Base-by-base conservation (phyloP, 192 early-diverging fungal species). In the Coemansia sp. region DNA sequence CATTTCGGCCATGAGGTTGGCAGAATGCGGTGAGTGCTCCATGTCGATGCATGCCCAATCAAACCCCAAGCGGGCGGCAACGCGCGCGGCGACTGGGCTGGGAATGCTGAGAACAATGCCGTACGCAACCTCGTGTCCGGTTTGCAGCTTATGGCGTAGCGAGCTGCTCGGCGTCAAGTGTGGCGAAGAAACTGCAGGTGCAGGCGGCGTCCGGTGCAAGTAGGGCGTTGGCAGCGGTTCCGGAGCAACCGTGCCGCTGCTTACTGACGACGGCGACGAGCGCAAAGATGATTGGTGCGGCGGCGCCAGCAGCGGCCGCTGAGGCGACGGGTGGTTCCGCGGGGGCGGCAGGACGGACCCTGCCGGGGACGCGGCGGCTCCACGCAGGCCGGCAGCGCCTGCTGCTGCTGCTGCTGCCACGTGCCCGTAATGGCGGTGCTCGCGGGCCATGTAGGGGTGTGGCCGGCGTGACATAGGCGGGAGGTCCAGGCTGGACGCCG, bases 1-100 rank as follows among this genome's bases (percentile, higher is more conserved):
- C 75, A 72, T 71, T 6, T 62, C 75, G 6, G 75, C 60, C 64
- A 77, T 64, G 11, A 58, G 36, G 23, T 23, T 62, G 15, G 74
- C 64, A 6, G 60, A 40, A 20, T 64, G 64, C 31, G 49, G 60
- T 32, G 46, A 56, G 53, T 58, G 42, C 36, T 66, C 69, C 60
- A 68, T 47, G 40, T 67, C 75, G 16, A 78, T 48, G 21, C 54
- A 60, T 16, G 75, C 75, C 69, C 69, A 78, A 51, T 71, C 75
- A 17, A 60, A 78, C 7, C 75, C 75, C 20, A 72, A 56, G 1
- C 64, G 43, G 21, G 75, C 54, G 0, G 64, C 64, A 0, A 63
- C 12, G 11, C 44, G 55, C 11, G 75, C 75, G 6, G 64, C 56
- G 4, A 56, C 59, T 11, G 61, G 55, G 52, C 75, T 78, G 3